These are phyloP conservation scores for Diphasiastrum complanatum DNA, from an alignment of 83 land plant genomes.

Conservation along the genomic window DNA sequence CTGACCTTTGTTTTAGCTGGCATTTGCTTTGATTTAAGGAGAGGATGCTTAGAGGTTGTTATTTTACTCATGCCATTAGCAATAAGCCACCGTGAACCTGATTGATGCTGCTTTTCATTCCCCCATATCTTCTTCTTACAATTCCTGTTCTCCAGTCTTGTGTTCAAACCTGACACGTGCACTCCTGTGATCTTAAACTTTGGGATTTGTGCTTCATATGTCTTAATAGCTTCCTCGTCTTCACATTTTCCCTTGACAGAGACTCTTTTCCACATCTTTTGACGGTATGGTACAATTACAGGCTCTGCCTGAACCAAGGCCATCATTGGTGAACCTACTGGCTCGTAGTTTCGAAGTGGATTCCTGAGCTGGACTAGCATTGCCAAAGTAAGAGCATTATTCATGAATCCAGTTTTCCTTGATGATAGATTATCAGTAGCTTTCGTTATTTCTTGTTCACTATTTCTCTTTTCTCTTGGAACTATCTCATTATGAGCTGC, in stretches of 20 bases:
- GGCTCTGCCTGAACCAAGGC: slow-evolving; percentile 16
- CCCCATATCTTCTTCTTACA: slow-evolving; percentile 6
- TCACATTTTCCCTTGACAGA: too few relatives aligned
- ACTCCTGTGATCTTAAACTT: slow-evolving; percentile 16
- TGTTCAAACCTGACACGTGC: too few relatives aligned
- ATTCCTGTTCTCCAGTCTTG: background rate
- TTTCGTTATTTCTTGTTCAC: too few relatives aligned
- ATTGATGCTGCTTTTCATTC: slow-evolving; percentile 10
- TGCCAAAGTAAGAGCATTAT: too few relatives aligned
- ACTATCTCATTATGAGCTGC: too few relatives aligned
- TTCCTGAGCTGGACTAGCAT: too few relatives aligned
- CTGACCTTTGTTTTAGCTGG: too few relatives aligned
- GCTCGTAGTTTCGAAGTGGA: too few relatives aligned
- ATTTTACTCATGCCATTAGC: slow-evolving; percentile 4
- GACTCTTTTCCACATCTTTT: slow-evolving; percentile 9
- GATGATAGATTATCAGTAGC: too few relatives aligned
- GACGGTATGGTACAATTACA: slow-evolving; percentile 5
- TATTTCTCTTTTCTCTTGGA: too few relatives aligned
- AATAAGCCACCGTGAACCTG: slow-evolving; percentile 10
- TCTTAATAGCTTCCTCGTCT: background rate
- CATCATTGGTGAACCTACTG: slow-evolving; percentile 15
- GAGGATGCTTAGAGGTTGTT: slow-evolving; percentile 3
- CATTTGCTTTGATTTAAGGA: background rate
- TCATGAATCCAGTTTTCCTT: too few relatives aligned
- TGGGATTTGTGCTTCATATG: background rate